Conservation (phyloP, 345 rosid species). For the Ricinus communis region DNA sequence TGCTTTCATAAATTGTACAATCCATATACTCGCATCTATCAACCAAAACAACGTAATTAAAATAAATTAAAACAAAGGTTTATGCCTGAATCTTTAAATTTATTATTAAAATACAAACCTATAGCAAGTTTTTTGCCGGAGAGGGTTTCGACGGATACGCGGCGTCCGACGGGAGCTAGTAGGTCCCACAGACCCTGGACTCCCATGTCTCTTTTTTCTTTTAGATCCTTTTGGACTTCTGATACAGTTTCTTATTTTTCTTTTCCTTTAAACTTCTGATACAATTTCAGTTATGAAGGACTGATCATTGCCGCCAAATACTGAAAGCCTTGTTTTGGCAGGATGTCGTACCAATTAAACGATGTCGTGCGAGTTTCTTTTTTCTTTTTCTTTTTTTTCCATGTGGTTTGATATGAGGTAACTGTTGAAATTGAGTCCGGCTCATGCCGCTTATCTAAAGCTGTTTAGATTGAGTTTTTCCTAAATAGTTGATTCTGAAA, state of each 20-base stretch:
- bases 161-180: constrained; percentile 87
- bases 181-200: constrained; percentile 86
- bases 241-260: not conserved
- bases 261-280: no score
- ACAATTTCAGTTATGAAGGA: not conserved
- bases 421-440: no score
- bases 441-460: no score
- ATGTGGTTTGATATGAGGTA: no score
- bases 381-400: no score
- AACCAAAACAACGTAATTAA: not conserved
- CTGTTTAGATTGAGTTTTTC: no score
- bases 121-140: constrained; percentile 83
- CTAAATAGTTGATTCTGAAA: no score
- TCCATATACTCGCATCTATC: constrained; percentile 94
- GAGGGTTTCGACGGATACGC: constrained; percentile 93
- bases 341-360: not conserved
- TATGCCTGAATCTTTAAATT: not conserved
- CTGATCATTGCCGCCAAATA: constrained; percentile 22
- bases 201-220: constrained; percentile 40
- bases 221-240: no score
- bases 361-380: no score
- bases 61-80: not conserved
- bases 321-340: not conserved
- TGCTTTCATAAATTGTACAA: constrained; percentile 97
- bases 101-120: no score